Percentiles rank a stretch among this genome's conserved stretches.
phyloP scores from a whole-genome alignment of 768 basidiomycete species.

The Termitomyces sp. region DNA sequence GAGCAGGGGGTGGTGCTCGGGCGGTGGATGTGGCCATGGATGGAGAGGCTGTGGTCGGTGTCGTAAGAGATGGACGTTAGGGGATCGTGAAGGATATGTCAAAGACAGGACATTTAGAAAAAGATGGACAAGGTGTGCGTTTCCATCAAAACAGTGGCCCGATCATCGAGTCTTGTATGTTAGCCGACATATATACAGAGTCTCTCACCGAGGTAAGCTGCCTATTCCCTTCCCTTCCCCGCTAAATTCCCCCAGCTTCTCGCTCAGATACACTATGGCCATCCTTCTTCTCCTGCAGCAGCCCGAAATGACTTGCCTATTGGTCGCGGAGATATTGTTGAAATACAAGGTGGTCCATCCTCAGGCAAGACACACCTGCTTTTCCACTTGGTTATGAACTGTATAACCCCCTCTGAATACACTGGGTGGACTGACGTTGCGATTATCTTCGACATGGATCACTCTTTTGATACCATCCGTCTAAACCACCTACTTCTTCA shows the following conservation, averaged over 20 bases:
- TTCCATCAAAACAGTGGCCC: constrained; percentile 8
- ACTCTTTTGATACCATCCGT: constrained; percentile 54
- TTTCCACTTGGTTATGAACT: constrained; percentile 57
- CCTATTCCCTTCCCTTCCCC: not conserved
- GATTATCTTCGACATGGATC: constrained; percentile 69
- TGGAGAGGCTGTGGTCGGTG: not conserved
- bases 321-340: constrained; percentile 60
- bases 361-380: constrained; percentile 82
- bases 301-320: constrained; percentile 6
- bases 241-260: constrained; percentile 7
- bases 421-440: constrained; percentile 65
- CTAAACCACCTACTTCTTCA: constrained; percentile 49
- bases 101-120: constrained; percentile 8
- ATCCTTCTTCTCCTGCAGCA: not conserved
- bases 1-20: constrained; percentile 42
- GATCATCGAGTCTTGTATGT: constrained; percentile 15
- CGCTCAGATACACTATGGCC: not conserved
- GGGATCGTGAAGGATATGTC: constrained; percentile 3
- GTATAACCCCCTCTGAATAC: constrained; percentile 47
- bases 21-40: constrained; percentile 41
- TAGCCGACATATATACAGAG: constrained; percentile 33
- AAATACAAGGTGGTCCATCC: constrained; percentile 71
- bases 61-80: not conserved
- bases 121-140: not conserved
- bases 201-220: constrained; percentile 31